Conservation (phyloP, 2,329 filamentous ascomycete species). For the Elsinoe arachidis region DNA sequence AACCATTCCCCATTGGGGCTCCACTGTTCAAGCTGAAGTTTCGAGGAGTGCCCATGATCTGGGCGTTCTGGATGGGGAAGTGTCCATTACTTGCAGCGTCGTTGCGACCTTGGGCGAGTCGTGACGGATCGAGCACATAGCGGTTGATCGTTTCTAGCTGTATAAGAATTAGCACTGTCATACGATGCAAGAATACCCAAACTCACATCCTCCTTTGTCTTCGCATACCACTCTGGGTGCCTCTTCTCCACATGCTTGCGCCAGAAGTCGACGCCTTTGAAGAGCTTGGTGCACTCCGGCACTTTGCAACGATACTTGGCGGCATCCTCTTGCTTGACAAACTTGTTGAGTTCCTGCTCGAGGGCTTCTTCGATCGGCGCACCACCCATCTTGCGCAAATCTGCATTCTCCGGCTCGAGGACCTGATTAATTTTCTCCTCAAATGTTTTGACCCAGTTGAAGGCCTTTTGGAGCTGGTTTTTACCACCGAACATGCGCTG, state of each 20-base stretch:
- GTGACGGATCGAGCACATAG: constrained; percentile 88
- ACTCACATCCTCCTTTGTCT: constrained; percentile 73
- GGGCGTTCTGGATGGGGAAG: constrained; percentile 69
- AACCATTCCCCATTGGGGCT: constrained; percentile 16
- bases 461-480: constrained; percentile 85
- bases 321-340: constrained; percentile 94
- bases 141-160: constrained; percentile 85
- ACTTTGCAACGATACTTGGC: constrained; percentile 96
- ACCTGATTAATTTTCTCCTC: constrained; percentile 94
- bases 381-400: constrained; percentile 84
- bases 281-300: constrained; percentile 89
- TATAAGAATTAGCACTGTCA: constrained; percentile 16
- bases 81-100: constrained; percentile 94
- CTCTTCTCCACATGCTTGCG: constrained; percentile 96
- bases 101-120: constrained; percentile 86
- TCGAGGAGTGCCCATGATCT: constrained; percentile 66
- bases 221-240: constrained; percentile 78
- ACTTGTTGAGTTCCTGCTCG: constrained; percentile 76
- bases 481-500: constrained; percentile 37
- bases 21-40: constrained; percentile 70
- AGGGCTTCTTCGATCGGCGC: constrained; percentile 77
- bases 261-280: constrained; percentile 97
- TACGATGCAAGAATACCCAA: not conserved
- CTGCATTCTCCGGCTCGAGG: constrained; percentile 77
- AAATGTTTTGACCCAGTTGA: constrained; percentile 98